phyloP scores from a whole-genome alignment of 2,329 filamentous ascomycete genomes.

The Amphichorda felina region DNA sequence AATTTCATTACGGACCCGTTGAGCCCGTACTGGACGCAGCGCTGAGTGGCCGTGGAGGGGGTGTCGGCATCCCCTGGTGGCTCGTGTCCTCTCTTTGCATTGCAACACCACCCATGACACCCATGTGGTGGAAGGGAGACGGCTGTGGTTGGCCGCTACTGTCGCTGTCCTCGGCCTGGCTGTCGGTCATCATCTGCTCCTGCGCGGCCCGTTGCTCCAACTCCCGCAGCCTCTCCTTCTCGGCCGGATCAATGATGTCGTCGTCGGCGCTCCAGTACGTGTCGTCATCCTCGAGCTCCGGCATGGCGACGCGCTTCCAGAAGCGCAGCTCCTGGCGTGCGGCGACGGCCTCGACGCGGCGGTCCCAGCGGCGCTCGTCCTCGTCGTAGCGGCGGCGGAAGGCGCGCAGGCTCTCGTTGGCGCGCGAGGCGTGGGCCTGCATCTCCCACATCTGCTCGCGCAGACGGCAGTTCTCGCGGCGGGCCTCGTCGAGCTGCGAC shows the following conservation, averaged over 20 bases:
- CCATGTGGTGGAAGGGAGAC: slow-evolving; percentile 8
- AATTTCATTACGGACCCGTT: slow-evolving; percentile 16
- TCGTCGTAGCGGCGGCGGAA: slow-evolving; percentile 47
- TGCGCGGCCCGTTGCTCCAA: slow-evolving; percentile 30
- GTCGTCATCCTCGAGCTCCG: slow-evolving; percentile 45
- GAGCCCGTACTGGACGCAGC: slow-evolving; percentile 30
- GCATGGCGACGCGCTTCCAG: slow-evolving; percentile 57
- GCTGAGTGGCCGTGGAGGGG: slow-evolving; percentile 23
- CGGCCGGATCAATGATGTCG: slow-evolving; percentile 47
- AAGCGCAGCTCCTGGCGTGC: slow-evolving; percentile 47
- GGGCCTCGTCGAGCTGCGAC: slow-evolving; percentile 50
- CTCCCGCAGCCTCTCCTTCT: slow-evolving; percentile 44
- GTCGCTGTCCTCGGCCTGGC: slow-evolving; percentile 20
- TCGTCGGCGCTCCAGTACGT: slow-evolving; percentile 54
- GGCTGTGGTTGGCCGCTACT: slow-evolving; percentile 10
- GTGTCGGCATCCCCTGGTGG: slow-evolving; percentile 14
- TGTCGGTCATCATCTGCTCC: slow-evolving; percentile 17
- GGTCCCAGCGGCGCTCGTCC: slow-evolving; percentile 39
- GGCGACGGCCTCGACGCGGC: slow-evolving; percentile 38
- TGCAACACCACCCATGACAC: slow-evolving; percentile 22
- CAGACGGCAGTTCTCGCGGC: slow-evolving; percentile 49
- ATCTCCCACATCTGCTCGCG: slow-evolving; percentile 57
- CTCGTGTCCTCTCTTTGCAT: slow-evolving; percentile 24
- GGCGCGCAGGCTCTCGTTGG: slow-evolving; percentile 44
- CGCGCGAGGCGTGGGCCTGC: slow-evolving; percentile 45